Base-by-base conservation (phyloP, 805 yeast species). In the Candida fluviatilis region DNA sequence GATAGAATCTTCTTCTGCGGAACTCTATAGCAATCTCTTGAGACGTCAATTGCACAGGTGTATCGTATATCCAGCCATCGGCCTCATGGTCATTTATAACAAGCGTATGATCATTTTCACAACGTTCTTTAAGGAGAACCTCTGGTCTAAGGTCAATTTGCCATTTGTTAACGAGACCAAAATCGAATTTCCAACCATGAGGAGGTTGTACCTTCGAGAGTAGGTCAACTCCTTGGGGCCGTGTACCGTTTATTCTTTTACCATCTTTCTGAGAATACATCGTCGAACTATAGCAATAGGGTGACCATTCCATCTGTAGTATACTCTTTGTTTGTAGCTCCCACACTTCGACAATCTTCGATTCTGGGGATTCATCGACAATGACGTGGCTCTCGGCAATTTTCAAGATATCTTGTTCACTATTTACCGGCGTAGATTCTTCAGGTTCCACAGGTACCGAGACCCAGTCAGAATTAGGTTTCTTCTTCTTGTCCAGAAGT, bases 271-370 rank as follows among this genome's bases (percentile, higher is more conserved):
- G 53, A 40, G 76, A 81, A 57, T 82, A 90, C 0, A 80, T 55
- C 2, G 65, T 63, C 10, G 64, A 64, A 0, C 91, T 71, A 52
- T 71, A 85, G 16, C 73, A 55, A 52, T 76, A 76, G 19, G 80
- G 75, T 27, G 73, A 68, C 85, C 91, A 89, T 19, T 69, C 69
- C 5, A 71, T 64, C 0, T 79, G 75, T 2, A 83, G 71, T 18
- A 78, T 58, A 27, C 84, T 84, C 47, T 73, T 82, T 31, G 73
- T 69, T 54, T 84, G 84, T 17, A 89, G 69, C 57, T 89, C 95
- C 55, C 71, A 90, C 1, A 90, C 66, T 52, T 89, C 95, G 5
- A 86, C 89, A n/a, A 63, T 56, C 31, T 77, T 65, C 0, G 63
- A 56, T 34, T 79, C 80, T 0, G 88, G 82, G 0, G 73, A 62